Conservation (phyloP, 805 yeast genomes). For the Maudiozyma serrabonitensis region DNA sequence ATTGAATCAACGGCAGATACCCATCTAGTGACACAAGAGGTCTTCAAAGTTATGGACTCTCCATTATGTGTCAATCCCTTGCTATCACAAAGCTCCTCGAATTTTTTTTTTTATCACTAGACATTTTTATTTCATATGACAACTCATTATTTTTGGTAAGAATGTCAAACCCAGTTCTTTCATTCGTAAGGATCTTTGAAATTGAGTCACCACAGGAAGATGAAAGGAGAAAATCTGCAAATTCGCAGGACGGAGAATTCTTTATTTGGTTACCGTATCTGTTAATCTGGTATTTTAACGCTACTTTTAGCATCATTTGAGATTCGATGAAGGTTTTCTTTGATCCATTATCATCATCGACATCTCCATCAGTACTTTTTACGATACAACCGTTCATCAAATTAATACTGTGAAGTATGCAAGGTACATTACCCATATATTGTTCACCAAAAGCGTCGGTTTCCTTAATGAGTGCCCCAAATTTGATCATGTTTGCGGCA, state of each 20-base stretch:
- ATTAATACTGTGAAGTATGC: not conserved
- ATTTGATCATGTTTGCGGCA: not conserved
- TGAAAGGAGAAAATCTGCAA: too few relatives aligned
- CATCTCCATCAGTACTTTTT: not conserved
- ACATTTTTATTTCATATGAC: not conserved
- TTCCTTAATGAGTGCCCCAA: not conserved
- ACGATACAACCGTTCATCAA: not conserved
- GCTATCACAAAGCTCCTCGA: not conserved
- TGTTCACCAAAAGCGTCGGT: not conserved
- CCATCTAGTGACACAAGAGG: not conserved
- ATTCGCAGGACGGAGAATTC: too few relatives aligned
- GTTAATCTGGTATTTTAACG: too few relatives aligned
- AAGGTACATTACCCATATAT: not conserved
- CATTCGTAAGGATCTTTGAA: too few relatives aligned
- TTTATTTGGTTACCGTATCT: too few relatives aligned
- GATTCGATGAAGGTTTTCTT: too few relatives aligned
- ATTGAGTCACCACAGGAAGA: too few relatives aligned
- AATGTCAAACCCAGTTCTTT: not conserved
- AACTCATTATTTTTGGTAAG: too few relatives aligned
- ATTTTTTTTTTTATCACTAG: not conserved
- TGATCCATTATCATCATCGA: not conserved
- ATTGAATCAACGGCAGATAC: not conserved
- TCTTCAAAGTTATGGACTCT: not conserved
- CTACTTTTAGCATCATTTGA: not conserved
- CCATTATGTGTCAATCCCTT: not conserved